phyloP scores from a whole-genome alignment of 208 protist genomes.

The Naegleria fowleri region DNA sequence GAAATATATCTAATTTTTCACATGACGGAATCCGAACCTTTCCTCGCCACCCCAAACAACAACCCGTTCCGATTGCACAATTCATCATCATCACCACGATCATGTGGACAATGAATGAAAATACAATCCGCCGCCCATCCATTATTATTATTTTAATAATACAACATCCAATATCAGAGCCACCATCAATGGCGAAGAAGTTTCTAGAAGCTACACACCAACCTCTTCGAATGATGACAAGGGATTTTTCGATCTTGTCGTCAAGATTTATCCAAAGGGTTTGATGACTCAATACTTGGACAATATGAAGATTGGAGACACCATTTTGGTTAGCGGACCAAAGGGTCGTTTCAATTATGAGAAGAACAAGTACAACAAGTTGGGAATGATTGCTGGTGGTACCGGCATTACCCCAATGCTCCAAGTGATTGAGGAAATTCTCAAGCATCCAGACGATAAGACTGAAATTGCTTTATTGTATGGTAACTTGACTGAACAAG shows the following conservation, averaged over 20 bases:
- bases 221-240: constrained; percentile 70
- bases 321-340: constrained; percentile 74
- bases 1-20: too few relatives aligned
- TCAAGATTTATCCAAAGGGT: constrained; percentile 83
- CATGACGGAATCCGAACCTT: too few relatives aligned
- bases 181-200: constrained; percentile 44
- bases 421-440: constrained; percentile 73
- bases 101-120: too few relatives aligned
- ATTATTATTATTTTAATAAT: too few relatives aligned
- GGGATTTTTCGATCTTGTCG: constrained; percentile 79
- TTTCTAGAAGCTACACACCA: constrained; percentile 79
- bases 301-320: constrained; percentile 63
- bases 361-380: constrained; percentile 38
- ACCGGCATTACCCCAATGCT: constrained; percentile 81
- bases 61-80: too few relatives aligned
- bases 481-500: constrained; percentile 77
- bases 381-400: constrained; percentile 54
- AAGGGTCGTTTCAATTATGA: constrained; percentile 76
- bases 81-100: too few relatives aligned
- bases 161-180: too few relatives aligned
- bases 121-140: too few relatives aligned
- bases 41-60: too few relatives aligned
- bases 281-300: constrained; percentile 79
- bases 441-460: constrained; percentile 65
- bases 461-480: constrained; percentile 74